Evolutionary conservation across 2,329 filamentous ascomycete genomes (phyloP), one percentile per base, ranked within the genome.

Genomic region (Podosphaera aphanis): DNA sequence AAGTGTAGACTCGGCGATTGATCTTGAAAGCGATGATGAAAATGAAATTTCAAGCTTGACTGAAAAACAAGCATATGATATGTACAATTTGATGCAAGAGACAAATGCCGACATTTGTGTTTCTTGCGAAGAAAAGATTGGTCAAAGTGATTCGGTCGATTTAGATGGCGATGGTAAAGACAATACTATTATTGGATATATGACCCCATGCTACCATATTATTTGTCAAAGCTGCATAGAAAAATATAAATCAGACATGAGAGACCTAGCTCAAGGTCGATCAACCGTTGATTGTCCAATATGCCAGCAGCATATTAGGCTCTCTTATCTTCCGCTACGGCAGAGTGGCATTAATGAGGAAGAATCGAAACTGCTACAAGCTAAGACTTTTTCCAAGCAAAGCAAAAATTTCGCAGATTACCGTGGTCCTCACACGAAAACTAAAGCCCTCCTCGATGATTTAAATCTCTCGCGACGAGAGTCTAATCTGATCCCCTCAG

Each of bases 341-440:
- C 73, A 56, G 50, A 52, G 50, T 21, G 55, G 55, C 42, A 44
- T 55, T 21, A 57, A 57, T 11, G 54, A 56, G n/a, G 55, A 57
- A 40, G 55, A 56, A 38, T 50, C 52, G 15, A 50, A 49, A 2
- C 49, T 53, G 19, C 44, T 52, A 1, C 56, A 55, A 40, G 39
- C 49, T 18, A 59, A 57, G 36, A 49, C 46, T 15, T 50, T 50
- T 10, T 55, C 63, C 1, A 77, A 71, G 50, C 64, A 68, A 13
- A 70, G 69, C 43, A 80, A 77, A 56, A 66, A 68, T 43, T 56
- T 79, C 10, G 74, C 73, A 20, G 73, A 67, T 38, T 98, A 95
- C 58, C 69, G 70, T 38, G 86, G 86, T 0, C 88, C 88, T 0
- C 85, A 93, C 56, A 93, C 86, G 4, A 98, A 98, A 64, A 93